Percentiles rank a stretch among this genome's conserved stretches.
phyloP scores from a whole-genome alignment of 2,329 filamentous ascomycete species.

The Hyphodiscus sp. region DNA sequence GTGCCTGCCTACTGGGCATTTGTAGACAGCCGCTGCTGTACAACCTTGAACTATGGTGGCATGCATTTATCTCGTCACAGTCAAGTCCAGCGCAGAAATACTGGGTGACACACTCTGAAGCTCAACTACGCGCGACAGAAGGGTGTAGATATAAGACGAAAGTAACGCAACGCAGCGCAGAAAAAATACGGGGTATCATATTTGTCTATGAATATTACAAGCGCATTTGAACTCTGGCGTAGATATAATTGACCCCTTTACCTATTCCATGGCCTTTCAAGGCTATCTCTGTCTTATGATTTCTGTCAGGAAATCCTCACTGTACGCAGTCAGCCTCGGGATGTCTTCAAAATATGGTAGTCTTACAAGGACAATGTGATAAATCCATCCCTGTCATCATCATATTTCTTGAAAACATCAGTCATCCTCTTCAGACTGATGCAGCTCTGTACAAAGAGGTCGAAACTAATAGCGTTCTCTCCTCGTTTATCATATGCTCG shows the following conservation, averaged over 20 bases:
- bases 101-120: background rate
- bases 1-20: background rate
- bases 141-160: background rate
- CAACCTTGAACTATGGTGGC: too few species aligned
- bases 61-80: too few species aligned
- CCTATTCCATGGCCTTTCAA: background rate
- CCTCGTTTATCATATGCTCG: constrained; percentile 76
- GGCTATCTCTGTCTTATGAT: constrained; percentile 27
- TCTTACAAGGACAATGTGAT: constrained; percentile 66
- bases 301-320: constrained; percentile 29
- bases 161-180: background rate
- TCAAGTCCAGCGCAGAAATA: background rate
- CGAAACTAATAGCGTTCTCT: constrained; percentile 75
- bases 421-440: constrained; percentile 98
- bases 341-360: background rate
- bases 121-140: background rate
- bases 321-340: constrained; percentile 5
- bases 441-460: constrained; percentile 95
- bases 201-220: constrained; percentile 6
- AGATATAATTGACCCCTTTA: background rate
- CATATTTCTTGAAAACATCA: constrained; percentile 98
- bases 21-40: background rate
- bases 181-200: constrained; percentile 7
- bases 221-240: background rate
- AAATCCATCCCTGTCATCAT: constrained; percentile 92